Evolutionary conservation across 2,329 filamentous ascomycete species (phyloP).

Genomic region (Colletotrichum chrysophilum): DNA sequence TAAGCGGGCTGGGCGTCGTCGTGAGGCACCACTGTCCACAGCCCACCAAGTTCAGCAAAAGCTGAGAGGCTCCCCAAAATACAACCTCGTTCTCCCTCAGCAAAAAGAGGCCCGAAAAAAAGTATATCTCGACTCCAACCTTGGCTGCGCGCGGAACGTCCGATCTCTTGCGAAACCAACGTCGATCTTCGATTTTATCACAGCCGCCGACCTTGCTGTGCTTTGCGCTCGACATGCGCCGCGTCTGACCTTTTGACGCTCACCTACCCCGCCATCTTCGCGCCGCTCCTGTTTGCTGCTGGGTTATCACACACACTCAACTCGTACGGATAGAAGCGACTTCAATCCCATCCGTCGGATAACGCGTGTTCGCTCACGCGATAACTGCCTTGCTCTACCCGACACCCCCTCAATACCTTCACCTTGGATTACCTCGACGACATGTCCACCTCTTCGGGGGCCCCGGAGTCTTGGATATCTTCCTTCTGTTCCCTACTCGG

Average conservation of each 20-base stretch:
- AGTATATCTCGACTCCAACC: background rate
- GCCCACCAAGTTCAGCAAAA: slow-evolving; percentile 21
- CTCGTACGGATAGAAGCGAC: background rate
- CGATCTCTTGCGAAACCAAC: background rate
- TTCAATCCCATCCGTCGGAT: background rate
- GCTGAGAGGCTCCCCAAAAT: slow-evolving; percentile 19
- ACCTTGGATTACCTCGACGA: slow-evolving; percentile 20
- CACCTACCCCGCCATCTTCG: slow-evolving; percentile 19
- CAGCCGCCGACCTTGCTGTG: background rate
- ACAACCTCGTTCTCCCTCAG: background rate
- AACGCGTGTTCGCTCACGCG: slow-evolving; percentile 5
- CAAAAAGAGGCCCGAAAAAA: background rate
- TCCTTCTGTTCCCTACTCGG: slow-evolving; percentile 95
- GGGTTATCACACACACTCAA: background rate
- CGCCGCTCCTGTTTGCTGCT: slow-evolving; percentile 9
- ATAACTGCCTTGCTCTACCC: background rate
- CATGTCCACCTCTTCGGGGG: slow-evolving; percentile 67
- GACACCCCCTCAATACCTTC: slow-evolving; percentile 25
- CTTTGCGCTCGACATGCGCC: slow-evolving; percentile 19
- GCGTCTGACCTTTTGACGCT: slow-evolving; percentile 10
- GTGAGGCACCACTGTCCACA: slow-evolving; percentile 18
- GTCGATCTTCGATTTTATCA: background rate
- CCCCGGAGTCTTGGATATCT: slow-evolving; percentile 93
- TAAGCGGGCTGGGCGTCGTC: slow-evolving; percentile 16
- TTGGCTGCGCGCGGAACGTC: background rate